A percentile compares a stretch with the other conserved stretches of the same genome.
phyloP scores from a whole-genome alignment of 2,329 filamentous ascomycete species.

The Aplosporella prunicola region DNA sequence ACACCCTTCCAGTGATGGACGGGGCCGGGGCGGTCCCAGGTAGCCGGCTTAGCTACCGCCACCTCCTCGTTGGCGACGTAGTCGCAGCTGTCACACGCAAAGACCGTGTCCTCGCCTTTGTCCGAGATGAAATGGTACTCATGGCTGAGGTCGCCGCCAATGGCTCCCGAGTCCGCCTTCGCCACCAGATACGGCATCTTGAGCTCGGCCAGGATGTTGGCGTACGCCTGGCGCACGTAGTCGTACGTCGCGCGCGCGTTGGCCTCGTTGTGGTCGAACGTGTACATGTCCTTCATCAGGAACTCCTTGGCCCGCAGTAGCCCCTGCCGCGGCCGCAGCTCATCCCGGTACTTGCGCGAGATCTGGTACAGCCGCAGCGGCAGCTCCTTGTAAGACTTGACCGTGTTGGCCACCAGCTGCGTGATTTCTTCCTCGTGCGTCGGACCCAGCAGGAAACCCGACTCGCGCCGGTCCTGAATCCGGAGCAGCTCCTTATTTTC shows the following conservation, averaged over 20 bases:
- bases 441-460: constrained; percentile 68
- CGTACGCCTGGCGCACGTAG: constrained; percentile 64
- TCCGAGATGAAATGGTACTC: constrained; percentile 80
- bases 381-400: constrained; percentile 76
- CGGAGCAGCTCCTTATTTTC: constrained; percentile 75
- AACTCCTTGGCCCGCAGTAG: constrained; percentile 85
- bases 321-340: constrained; percentile 78
- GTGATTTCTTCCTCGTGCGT: constrained; percentile 98
- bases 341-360: constrained; percentile 88
- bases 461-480: constrained; percentile 68
- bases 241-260: constrained; percentile 74
- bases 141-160: constrained; percentile 87
- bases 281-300: constrained; percentile 97
- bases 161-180: constrained; percentile 87
- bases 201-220: constrained; percentile 68
- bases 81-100: constrained; percentile 63
- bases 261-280: constrained; percentile 64
- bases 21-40: constrained; percentile 13
- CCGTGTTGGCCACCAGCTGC: constrained; percentile 58
- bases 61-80: constrained; percentile 84
- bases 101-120: constrained; percentile 77
- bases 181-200: constrained; percentile 77
- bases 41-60: constrained; percentile 37
- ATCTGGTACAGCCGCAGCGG: constrained; percentile 88
- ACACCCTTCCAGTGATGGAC: constrained; percentile 49